Conservation (phyloP, 2,329 filamentous ascomycete genomes). For the Penicillium corylophilum region DNA sequence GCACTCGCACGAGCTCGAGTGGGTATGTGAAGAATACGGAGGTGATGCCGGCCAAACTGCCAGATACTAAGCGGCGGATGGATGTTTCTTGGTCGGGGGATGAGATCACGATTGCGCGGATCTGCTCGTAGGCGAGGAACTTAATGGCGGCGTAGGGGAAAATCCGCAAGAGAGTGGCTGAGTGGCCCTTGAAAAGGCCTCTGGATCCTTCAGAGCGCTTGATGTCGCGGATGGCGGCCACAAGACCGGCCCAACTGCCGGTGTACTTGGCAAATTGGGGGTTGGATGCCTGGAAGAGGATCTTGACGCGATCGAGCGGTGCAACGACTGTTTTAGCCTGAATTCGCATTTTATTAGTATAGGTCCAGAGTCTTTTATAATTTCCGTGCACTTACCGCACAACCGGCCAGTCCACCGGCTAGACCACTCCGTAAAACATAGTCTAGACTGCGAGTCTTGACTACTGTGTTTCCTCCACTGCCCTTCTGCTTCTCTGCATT, state of each 20-base stretch:
- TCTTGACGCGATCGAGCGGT: conserved; percentile 95
- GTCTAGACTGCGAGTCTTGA: neutral
- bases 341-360: conserved; percentile 7
- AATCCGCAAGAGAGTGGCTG: conserved; percentile 86
- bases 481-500: conserved; percentile 17
- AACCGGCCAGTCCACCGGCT: neutral
- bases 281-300: conserved; percentile 94
- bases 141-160: conserved; percentile 98
- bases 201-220: conserved; percentile 68
- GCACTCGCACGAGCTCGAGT: conserved; percentile 86
- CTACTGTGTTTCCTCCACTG: conserved; percentile 38
- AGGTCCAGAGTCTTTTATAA: neutral
- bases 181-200: conserved; percentile 90
- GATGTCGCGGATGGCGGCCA: conserved; percentile 80
- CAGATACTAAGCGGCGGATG: conserved; percentile 59
- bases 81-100: conserved; percentile 73
- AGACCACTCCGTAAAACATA: neutral
- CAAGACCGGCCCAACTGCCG: conserved; percentile 81
- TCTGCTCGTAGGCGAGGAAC: conserved; percentile 96
- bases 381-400: neutral
- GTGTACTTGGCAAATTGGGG: conserved; percentile 92
- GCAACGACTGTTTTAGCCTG: conserved; percentile 95
- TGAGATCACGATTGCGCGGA: conserved; percentile 75
- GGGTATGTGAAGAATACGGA: conserved; percentile 97
- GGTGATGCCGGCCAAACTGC: conserved; percentile 65